Conservation (phyloP, 2,329 filamentous ascomycete species). For the Fusarium avenaceum region DNA sequence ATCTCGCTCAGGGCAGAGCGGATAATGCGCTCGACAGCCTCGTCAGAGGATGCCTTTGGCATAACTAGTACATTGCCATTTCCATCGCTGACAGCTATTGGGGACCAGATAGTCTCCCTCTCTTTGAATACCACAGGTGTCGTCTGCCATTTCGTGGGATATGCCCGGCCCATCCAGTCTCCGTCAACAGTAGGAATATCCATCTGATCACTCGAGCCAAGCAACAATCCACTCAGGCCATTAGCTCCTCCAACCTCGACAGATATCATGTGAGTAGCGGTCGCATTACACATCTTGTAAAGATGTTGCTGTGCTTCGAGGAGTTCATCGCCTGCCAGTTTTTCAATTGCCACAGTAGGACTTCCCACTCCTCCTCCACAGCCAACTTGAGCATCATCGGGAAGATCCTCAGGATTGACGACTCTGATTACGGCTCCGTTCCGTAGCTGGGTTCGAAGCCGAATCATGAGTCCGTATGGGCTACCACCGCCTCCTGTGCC, state of each 20-base stretch:
- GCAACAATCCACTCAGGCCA: constrained; percentile 69
- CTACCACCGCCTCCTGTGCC: constrained; percentile 72
- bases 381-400: constrained; percentile 65
- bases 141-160: constrained; percentile 68
- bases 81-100: constrained; percentile 64
- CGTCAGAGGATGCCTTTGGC: constrained; percentile 61
- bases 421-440: constrained; percentile 65
- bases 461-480: constrained; percentile 65
- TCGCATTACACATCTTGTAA: constrained; percentile 62
- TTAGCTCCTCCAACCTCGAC: constrained; percentile 78
- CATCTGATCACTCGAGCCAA: constrained; percentile 67
- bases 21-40: constrained; percentile 63
- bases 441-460: constrained; percentile 64
- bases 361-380: constrained; percentile 71
- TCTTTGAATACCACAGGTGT: constrained; percentile 67
- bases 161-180: constrained; percentile 70
- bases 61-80: constrained; percentile 66
- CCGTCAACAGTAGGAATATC: constrained; percentile 66
- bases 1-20: constrained; percentile 67
- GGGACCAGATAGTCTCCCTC: constrained; percentile 60
- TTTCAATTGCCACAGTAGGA: constrained; percentile 72
- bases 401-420: constrained; percentile 64
- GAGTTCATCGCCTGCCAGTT: constrained; percentile 69
- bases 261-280: constrained; percentile 70
- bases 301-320: constrained; percentile 65